These are phyloP conservation scores for Mycena rosella DNA, from an alignment of 768 basidiomycete genomes.

Conservation along the genomic window DNA sequence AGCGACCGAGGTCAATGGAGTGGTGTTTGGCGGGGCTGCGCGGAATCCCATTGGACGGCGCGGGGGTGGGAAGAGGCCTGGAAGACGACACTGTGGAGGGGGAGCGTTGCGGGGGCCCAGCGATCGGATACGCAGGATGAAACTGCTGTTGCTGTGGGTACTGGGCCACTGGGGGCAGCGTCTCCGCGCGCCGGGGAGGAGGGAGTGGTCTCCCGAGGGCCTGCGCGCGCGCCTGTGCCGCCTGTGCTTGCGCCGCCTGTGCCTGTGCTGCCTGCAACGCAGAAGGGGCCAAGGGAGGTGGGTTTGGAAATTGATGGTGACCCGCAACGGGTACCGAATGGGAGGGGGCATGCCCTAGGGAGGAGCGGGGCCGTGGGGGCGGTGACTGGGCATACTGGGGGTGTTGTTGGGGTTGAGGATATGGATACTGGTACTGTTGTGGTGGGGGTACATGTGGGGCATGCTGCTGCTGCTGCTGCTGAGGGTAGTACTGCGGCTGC, in stretches of 20 bases:
- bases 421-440: constrained; percentile 9
- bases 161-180: constrained; percentile 15
- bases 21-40: constrained; percentile 31
- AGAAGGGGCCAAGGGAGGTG: constrained; percentile 33
- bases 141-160: constrained; percentile 30
- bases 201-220: constrained; percentile 30
- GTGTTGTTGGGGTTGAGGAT: constrained; percentile 23
- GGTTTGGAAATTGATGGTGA: constrained; percentile 24
- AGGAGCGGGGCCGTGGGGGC: constrained; percentile 21
- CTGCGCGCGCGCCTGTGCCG: constrained; percentile 22
- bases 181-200: constrained; percentile 33
- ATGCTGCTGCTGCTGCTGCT: constrained; percentile 14
- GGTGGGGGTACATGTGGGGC: constrained; percentile 5
- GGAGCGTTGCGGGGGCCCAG: constrained; percentile 21
- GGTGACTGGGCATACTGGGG: constrained; percentile 32
- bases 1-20: constrained; percentile 53
- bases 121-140: constrained; percentile 12
- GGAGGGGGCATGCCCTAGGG: constrained; percentile 29
- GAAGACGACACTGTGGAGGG: constrained; percentile 27
- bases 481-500: constrained; percentile 27
- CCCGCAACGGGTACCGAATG: constrained; percentile 26
- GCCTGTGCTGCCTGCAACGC: constrained; percentile 33
- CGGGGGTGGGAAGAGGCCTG: constrained; percentile 38
- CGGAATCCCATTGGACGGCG: constrained; percentile 34
- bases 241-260: constrained; percentile 27